Base-by-base conservation (phyloP, 2,329 filamentous ascomycete species). In the Penicillium sp. region DNA sequence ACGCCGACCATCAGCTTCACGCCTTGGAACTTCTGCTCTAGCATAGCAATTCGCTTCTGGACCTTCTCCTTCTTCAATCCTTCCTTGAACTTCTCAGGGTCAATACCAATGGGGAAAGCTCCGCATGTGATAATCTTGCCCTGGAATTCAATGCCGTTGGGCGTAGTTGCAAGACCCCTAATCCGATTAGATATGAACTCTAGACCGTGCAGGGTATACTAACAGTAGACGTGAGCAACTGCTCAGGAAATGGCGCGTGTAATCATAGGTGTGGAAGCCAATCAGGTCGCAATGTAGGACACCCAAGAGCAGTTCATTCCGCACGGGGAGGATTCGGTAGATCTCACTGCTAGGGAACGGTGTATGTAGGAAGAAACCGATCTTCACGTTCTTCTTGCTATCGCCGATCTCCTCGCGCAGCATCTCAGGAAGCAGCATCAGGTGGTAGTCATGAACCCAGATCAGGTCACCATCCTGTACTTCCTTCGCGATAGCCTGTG, bases 251-350 rank as follows among this genome's bases (percentile, higher is more conserved):
- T 99, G 94, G 52, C 94, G 86, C n/a, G 93, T 93, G 71, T 99
- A 99, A 78, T 97, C 93, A 79, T 97, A 97, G 29, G 94, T 99
- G 77, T 99, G 94, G 81, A 99, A 97, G 33, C 94, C 94, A 71
- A 97, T 91, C 59, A 99, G 81, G 73, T 97, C 94, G 79, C 93
- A 96, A 73, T 96, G 89, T 35, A 99, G 82, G 40, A 97, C 86
- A 56, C 94, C 93, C 49, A 89, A 83, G 45, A 99, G 84, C 50
- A 97, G 87, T 69, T 91, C 88, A 73, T 96, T 92, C 62, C 94
- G 86, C 31, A 97, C 93, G 0, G 94, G 94, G 9, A 97, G 81
- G 64, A 97, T 97, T 62, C 94, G 87, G 78, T 97, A 97, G 71
- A 97, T 96, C 77, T 97, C 93, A 67, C 90, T 95, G 73, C 91